Evolutionary conservation across 805 yeast species (phyloP), one percentile per base, ranked within the genome.

Genomic region (Ogataea naganishii): DNA sequence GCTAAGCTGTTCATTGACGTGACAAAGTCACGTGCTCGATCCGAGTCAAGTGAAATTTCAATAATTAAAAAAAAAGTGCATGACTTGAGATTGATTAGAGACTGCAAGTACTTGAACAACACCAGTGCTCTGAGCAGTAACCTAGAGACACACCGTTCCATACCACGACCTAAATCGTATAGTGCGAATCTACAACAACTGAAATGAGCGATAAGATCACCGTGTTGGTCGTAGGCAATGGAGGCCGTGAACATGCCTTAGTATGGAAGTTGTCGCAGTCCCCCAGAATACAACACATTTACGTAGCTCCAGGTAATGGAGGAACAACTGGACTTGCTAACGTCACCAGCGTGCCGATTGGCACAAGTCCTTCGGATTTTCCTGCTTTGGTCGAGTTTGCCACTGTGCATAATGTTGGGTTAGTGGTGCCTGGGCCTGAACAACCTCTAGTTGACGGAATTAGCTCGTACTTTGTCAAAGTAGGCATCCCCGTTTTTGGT

Each of bases 401-500:
- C 5, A 51, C 65, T 11, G 71, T 71, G 18, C 62, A 88, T 32
- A 45, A 69, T 5, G 69, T 92, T 31, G 69, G 65, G 30, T 64
- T 92, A 33, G 97, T 85, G 5, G 66, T 92, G 25, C 97, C 98
- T 21, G 99, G 99, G 20, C 99, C 99, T n/a, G 99, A 92, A 60
- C 95, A 86, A 60, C 97, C 98, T 21, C 66, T 94, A 38, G 96
- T 94, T 19, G 96, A 92, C 48, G 99, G 99, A 30, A 75, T 92
- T 37, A 56, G 88, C 17, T 56, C 77, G 12, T 62, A 63, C 31
- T 86, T 92, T 66, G 62, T 72, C 38, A 74, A 72, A 35, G 80
- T 80, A 30, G 98, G 98, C 40, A 78, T 92, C 41, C 94, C 96
- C 17, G 96, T 88, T 12, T 92, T 92, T 62, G 99, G 98, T 11